These are phyloP conservation scores for Leptographium procerum DNA, from an alignment of 2,329 filamentous ascomycete species.

Conservation along the genomic window DNA sequence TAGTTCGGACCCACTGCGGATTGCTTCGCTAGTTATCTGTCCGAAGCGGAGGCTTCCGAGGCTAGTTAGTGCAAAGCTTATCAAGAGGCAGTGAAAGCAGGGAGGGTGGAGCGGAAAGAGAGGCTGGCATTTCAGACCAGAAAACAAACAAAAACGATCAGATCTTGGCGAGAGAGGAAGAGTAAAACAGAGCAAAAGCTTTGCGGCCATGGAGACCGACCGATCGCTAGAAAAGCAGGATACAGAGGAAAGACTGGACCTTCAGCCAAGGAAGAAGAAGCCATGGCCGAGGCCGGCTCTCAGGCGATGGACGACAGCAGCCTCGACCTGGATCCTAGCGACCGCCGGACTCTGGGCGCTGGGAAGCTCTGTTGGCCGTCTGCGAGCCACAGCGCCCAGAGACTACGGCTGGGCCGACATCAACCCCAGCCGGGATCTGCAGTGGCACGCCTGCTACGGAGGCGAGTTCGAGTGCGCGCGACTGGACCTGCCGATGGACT, in stretches of 20 bases:
- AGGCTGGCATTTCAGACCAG: too few species aligned
- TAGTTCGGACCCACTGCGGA: neutral
- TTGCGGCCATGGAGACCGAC: too few species aligned
- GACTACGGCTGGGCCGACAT: slow-evolving; percentile 3
- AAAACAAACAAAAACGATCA: too few species aligned
- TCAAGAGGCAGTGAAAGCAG: too few species aligned
- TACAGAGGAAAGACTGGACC: neutral
- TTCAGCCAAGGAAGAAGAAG: too few species aligned
- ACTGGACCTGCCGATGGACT: slow-evolving; percentile 27
- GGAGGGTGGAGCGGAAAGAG: neutral
- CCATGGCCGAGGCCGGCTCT: neutral
- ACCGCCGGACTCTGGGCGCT: neutral
- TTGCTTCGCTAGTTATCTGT: neutral
- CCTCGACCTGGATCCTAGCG: neutral
- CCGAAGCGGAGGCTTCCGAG: neutral
- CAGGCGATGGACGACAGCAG: neutral
- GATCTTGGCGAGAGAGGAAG: too few species aligned
- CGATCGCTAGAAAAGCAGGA: too few species aligned
- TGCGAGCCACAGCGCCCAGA: neutral
- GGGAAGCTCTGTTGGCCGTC: neutral
- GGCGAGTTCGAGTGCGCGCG: slow-evolving; percentile 24
- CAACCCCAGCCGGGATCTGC: neutral
- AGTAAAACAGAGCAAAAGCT: neutral
- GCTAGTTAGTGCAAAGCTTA: neutral
- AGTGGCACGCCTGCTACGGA: slow-evolving; percentile 24